Conservation (phyloP, 306 rosid genomes). For the Gynostemma pentaphyllum region DNA sequence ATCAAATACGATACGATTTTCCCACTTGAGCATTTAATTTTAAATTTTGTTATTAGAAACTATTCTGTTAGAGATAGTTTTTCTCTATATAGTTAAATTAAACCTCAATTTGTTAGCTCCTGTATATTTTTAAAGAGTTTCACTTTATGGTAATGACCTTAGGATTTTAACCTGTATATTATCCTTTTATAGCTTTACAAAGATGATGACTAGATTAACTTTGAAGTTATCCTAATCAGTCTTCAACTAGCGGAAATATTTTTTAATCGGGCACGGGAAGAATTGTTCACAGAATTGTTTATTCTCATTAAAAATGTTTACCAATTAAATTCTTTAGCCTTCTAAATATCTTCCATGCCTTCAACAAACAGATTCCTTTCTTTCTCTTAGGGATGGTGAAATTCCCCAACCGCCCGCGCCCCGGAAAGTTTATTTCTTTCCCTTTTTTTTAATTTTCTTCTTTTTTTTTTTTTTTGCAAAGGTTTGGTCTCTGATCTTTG, state of each 20-base stretch:
- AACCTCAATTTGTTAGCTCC: background rate
- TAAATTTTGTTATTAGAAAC: background rate
- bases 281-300: background rate
- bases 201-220: background rate
- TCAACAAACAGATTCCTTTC: background rate
- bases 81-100: background rate
- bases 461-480: background rate
- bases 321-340: background rate
- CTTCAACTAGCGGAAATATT: background rate
- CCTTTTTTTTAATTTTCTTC: no score
- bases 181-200: background rate
- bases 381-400: background rate
- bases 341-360: background rate
- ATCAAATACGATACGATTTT: no score
- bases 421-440: no score
- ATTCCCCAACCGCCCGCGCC: no score
- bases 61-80: background rate
- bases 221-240: no score
- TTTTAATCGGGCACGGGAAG: background rate
- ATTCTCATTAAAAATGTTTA: background rate
- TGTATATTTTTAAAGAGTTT: background rate
- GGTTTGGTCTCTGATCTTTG: background rate
- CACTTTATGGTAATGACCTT: background rate
- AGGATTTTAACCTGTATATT: background rate
- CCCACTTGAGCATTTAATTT: background rate